phyloP scores from a whole-genome alignment of 2,329 filamentous ascomycete species.

The Parastagonospora nodorum region DNA sequence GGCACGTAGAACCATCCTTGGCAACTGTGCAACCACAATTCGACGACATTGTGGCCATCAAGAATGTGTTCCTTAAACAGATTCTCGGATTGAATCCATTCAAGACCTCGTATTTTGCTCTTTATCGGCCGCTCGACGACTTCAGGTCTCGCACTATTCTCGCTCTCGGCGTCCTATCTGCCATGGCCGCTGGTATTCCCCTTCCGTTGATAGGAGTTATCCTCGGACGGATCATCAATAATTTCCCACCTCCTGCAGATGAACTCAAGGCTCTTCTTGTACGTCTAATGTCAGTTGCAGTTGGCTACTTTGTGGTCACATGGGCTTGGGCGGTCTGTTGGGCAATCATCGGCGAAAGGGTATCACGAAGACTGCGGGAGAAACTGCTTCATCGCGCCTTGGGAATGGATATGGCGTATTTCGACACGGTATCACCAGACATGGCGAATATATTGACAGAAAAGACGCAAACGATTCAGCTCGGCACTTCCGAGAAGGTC shows the following conservation, averaged over 20 bases:
- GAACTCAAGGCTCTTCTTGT: conserved; percentile 49
- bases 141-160: conserved; percentile 45
- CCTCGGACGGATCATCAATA: conserved; percentile 56
- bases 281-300: conserved; percentile 53
- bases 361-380: conserved; percentile 54
- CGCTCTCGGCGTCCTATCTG: conserved; percentile 42
- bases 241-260: conserved; percentile 54
- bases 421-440: conserved; percentile 56
- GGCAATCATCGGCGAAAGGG: conserved; percentile 56
- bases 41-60: conserved; percentile 33
- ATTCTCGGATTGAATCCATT: conserved; percentile 52
- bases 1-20: conserved; percentile 42
- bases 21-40: conserved; percentile 42
- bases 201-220: conserved; percentile 67
- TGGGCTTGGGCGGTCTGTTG: conserved; percentile 57
- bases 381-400: conserved; percentile 54
- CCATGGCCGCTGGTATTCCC: conserved; percentile 62
- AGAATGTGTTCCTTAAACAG: conserved; percentile 43
- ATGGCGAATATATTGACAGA: conserved; percentile 54
- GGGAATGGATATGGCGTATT: conserved; percentile 58
- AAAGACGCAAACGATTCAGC: conserved; percentile 53
- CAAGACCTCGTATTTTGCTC: conserved; percentile 55
- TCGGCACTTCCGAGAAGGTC: conserved; percentile 54
- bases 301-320: conserved; percentile 56
- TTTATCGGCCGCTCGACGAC: conserved; percentile 54